These are phyloP conservation scores for Paracorniculantispora psalliotae DNA, from an alignment of 2,329 filamentous ascomycete genomes.

Conservation along the genomic window DNA sequence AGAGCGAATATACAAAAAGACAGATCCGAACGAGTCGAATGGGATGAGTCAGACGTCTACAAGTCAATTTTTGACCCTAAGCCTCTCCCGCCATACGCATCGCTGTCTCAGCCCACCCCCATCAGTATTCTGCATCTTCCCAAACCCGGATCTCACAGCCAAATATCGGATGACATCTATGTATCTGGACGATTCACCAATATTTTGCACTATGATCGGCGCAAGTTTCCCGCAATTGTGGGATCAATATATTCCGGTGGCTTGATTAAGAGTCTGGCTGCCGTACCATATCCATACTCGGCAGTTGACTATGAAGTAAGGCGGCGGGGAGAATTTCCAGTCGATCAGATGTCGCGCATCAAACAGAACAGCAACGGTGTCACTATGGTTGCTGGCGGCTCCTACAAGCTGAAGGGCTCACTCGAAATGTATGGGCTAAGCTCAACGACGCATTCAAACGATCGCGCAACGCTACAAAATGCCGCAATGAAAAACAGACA, in stretches of 20 bases:
- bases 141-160: constrained; percentile 42
- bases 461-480: constrained; percentile 30
- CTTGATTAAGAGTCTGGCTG: constrained; percentile 66
- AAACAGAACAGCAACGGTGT: constrained; percentile 51
- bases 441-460: constrained; percentile 24
- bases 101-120: constrained; percentile 74
- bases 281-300: constrained; percentile 63
- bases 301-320: constrained; percentile 56
- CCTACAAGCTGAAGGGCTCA: constrained; percentile 87
- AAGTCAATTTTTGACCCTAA: constrained; percentile 46
- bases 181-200: constrained; percentile 84
- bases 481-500: constrained; percentile 72
- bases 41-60: constrained; percentile 26
- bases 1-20: constrained; percentile 29
- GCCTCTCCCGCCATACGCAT: constrained; percentile 57
- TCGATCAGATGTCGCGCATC: constrained; percentile 47
- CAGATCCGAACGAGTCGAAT: constrained; percentile 32
- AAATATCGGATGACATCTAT: constrained; percentile 74
- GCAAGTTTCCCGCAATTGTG: constrained; percentile 73
- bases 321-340: constrained; percentile 49
- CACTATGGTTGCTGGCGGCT: constrained; percentile 76
- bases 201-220: constrained; percentile 82
- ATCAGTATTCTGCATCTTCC: constrained; percentile 77
- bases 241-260: constrained; percentile 82
- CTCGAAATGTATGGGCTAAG: constrained; percentile 75